Evolutionary conservation across 768 basidiomycete species (phyloP).

Genomic region (Boletus rubropictus): DNA sequence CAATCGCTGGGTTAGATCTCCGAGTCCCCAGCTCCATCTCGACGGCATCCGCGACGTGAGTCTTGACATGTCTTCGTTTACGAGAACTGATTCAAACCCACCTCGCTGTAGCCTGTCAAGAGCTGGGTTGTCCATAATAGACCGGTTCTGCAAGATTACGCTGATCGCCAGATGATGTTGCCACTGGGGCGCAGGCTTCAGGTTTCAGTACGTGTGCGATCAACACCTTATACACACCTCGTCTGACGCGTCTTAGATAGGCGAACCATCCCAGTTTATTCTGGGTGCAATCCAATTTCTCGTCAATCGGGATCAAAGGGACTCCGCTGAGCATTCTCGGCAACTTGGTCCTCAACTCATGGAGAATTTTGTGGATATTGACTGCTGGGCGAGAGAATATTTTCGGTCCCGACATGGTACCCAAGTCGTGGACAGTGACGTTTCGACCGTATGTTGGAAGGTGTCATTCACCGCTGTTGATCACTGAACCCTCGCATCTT

Average conservation of each 20-base stretch:
- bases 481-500: not conserved
- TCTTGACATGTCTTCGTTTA: not conserved
- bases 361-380: slow-evolving; percentile 28
- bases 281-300: slow-evolving; percentile 26
- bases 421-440: slow-evolving; percentile 11
- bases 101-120: slow-evolving; percentile 7
- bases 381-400: slow-evolving; percentile 25
- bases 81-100: not conserved
- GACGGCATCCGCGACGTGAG: slow-evolving; percentile 1
- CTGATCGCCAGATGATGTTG: slow-evolving; percentile 23
- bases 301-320: slow-evolving; percentile 21
- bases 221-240: not conserved
- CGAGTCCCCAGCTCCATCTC: slow-evolving; percentile 2
- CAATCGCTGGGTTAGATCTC: not conserved
- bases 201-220: slow-evolving; percentile 16
- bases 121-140: slow-evolving; percentile 23
- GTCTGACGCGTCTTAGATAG: slow-evolving; percentile 16
- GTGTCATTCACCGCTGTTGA: not conserved
- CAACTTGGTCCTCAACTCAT: slow-evolving; percentile 27
- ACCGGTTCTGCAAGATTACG: slow-evolving; percentile 24
- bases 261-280: slow-evolving; percentile 23
- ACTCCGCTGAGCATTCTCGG: slow-evolving; percentile 11
- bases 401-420: slow-evolving; percentile 20
- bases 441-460: slow-evolving; percentile 17
- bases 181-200: slow-evolving; percentile 23